phyloP scores from a whole-genome alignment of 2,329 filamentous ascomycete species.

The Fusarium scirpi region DNA sequence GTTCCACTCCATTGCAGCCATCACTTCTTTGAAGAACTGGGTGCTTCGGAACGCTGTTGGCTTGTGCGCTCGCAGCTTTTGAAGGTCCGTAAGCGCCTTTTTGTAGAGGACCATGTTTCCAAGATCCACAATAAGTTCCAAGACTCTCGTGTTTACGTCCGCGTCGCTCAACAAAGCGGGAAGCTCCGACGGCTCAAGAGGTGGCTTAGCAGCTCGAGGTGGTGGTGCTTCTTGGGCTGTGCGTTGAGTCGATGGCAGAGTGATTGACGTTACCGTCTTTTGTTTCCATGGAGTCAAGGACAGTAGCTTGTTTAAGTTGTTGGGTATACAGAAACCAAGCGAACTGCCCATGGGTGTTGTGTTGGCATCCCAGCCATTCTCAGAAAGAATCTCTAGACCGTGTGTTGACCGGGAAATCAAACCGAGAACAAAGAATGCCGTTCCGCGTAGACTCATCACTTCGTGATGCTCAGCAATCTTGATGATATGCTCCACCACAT shows the following conservation, averaged over 20 bases:
- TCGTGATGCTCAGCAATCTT: conserved; percentile 88
- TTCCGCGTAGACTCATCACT: conserved; percentile 92
- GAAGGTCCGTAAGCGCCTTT: conserved; percentile 84
- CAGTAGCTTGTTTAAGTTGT: conserved; percentile 81
- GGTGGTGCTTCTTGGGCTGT: conserved; percentile 63
- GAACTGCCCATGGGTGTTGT: conserved; percentile 85
- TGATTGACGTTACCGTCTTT: conserved; percentile 60
- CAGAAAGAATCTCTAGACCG: conserved; percentile 89
- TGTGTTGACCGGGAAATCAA: conserved; percentile 92
- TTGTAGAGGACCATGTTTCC: conserved; percentile 95
- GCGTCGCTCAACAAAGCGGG: conserved; percentile 66
- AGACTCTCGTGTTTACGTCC: conserved; percentile 79
- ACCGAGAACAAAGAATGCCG: conserved; percentile 95
- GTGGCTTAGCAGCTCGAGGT: conserved; percentile 55
- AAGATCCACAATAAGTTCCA: conserved; percentile 87
- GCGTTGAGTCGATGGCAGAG: conserved; percentile 63
- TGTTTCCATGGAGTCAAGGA: conserved; percentile 73
- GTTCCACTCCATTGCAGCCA: conserved; percentile 87
- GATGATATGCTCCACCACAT: conserved; percentile 89
- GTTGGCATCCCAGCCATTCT: conserved; percentile 93
- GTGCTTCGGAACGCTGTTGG: conserved; percentile 80
- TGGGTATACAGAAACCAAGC: conserved; percentile 87
- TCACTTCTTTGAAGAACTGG: conserved; percentile 84
- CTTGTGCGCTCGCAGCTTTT: conserved; percentile 81
- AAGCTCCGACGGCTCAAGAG: conserved; percentile 58